Conservation (phyloP, 1,284 basidiomycete genomes). For the Mycena citricolor region DNA sequence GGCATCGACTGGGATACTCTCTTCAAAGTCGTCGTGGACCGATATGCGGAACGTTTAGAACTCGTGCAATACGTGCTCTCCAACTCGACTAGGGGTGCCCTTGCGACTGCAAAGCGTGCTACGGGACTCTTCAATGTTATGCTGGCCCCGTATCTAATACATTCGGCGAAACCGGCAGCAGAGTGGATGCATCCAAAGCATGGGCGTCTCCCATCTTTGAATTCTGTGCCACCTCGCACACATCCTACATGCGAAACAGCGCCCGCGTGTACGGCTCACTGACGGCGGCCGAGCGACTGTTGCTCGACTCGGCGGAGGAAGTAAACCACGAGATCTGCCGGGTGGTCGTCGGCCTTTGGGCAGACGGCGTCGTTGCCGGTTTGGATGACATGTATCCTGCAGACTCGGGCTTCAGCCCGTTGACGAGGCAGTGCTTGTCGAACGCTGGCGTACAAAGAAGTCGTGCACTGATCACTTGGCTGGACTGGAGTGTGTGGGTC, state of each 20-base stretch:
- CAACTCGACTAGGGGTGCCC: constrained; percentile 16
- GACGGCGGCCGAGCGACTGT: constrained; percentile 25
- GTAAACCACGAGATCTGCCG: constrained; percentile 32
- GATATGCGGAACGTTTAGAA: constrained; percentile 44
- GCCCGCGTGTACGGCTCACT: background rate
- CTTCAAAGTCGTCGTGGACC: constrained; percentile 38
- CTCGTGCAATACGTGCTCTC: constrained; percentile 37
- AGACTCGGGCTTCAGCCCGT: constrained; percentile 7
- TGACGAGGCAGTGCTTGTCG: constrained; percentile 15
- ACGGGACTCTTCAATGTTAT: constrained; percentile 36
- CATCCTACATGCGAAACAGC: constrained; percentile 19
- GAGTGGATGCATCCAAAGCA: background rate
- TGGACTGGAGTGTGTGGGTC: constrained; percentile 47
- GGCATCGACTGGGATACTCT: constrained; percentile 46
- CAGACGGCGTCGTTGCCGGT: constrained; percentile 19
- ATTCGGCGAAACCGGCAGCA: constrained; percentile 12
- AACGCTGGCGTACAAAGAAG: constrained; percentile 32
- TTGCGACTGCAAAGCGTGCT: constrained; percentile 23
- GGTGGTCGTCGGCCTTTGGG: constrained; percentile 29
- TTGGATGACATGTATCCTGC: constrained; percentile 13
- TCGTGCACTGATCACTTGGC: constrained; percentile 39
- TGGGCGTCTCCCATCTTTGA: constrained; percentile 29
- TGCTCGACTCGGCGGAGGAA: constrained; percentile 26
- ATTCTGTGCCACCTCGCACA: constrained; percentile 33
- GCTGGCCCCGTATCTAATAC: constrained; percentile 37